Percentiles rank a stretch among this genome's conserved stretches.
These are phyloP conservation scores for Chaetomium sp. DNA, from an alignment of 2,329 filamentous ascomycete species.

Conservation along the genomic window DNA sequence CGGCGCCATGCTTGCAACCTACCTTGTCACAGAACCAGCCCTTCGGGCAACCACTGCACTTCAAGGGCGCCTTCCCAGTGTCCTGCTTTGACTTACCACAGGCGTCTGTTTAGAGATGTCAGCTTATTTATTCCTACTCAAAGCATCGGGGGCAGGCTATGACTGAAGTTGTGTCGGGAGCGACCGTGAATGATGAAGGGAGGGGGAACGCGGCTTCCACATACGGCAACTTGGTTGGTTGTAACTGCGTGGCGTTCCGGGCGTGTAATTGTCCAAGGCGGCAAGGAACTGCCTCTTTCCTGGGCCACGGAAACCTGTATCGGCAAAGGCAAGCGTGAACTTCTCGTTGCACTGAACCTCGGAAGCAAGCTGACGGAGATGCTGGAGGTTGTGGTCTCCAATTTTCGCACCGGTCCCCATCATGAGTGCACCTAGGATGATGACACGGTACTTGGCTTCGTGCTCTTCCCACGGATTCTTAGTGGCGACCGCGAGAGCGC, in stretches of 20 bases:
- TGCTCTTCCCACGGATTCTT: background rate
- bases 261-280: background rate
- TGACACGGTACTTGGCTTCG: background rate
- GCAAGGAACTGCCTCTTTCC: constrained; percentile 1
- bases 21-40: constrained; percentile 7
- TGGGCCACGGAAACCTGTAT: background rate
- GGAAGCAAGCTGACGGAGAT: background rate
- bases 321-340: background rate
- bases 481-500: background rate
- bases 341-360: background rate
- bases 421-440: background rate
- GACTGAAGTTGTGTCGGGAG: background rate
- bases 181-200: background rate
- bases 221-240: background rate
- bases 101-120: background rate
- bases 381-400: background rate
- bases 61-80: background rate
- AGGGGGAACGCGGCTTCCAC: background rate
- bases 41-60: background rate
- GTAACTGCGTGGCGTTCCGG: background rate
- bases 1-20: background rate
- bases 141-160: background rate
- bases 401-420: background rate
- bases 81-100: constrained; percentile 1
- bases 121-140: background rate